These are phyloP conservation scores for Globisporangium cederbergense DNA, from an alignment of 352 stramenopile genomes.

Conservation along the genomic window DNA sequence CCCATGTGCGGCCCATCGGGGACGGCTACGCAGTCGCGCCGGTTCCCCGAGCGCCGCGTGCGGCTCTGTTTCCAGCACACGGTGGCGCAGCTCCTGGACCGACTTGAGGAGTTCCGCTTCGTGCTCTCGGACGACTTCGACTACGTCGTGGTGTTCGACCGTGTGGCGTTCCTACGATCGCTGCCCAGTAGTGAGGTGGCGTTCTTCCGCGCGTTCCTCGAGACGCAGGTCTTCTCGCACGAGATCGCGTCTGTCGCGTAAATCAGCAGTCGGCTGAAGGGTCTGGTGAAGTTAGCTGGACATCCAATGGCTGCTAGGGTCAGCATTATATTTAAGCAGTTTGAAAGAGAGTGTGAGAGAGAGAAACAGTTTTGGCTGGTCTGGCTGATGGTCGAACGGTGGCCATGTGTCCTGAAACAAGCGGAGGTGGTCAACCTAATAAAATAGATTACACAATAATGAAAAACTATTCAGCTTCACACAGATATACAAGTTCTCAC, in stretches of 20 bases:
- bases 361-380: neutral
- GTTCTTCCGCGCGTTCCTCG: conserved; percentile 79
- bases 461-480: neutral
- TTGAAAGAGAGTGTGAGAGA: neutral
- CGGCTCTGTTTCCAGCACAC: conserved; percentile 54
- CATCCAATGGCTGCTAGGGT: neutral
- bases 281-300: neutral
- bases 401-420: neutral
- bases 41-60: conserved; percentile 59
- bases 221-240: conserved; percentile 86
- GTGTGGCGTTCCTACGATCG: conserved; percentile 56
- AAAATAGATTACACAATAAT: neutral
- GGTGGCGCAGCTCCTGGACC: conserved; percentile 46
- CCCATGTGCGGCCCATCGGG: conserved; percentile 44
- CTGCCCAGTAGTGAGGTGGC: conserved; percentile 46
- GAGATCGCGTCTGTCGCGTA: conserved; percentile 68
- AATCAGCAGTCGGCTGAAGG: neutral
- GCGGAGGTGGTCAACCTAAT: neutral
- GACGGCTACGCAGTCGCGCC: conserved; percentile 16
- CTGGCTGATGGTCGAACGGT: neutral
- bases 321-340: neutral
- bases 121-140: conserved; percentile 86
- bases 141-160: conserved; percentile 85
- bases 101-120: conserved; percentile 77
- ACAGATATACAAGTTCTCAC: conserved; percentile 4